These are phyloP conservation scores for Bruguiera gymnorhiza DNA, from an alignment of 345 rosid species.

Conservation along the genomic window DNA sequence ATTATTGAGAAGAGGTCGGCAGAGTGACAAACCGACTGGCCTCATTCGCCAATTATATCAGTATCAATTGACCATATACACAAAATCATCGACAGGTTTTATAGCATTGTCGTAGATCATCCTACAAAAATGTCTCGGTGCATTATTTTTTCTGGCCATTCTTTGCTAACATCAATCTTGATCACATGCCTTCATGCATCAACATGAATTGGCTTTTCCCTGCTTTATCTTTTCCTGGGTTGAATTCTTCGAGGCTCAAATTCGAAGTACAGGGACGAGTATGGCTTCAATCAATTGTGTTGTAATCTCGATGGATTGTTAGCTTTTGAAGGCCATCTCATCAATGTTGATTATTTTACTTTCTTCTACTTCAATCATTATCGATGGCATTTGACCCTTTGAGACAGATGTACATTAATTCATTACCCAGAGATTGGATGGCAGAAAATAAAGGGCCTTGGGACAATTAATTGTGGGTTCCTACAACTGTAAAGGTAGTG, in stretches of 20 bases:
- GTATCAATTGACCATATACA: not conserved
- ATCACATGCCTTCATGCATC: not conserved
- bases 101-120: not conserved
- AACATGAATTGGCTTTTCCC: too few relatives aligned
- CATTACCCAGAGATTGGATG: too few relatives aligned
- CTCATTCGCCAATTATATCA: too few relatives aligned
- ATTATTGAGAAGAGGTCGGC: too few relatives aligned
- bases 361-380: not conserved
- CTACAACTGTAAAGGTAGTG: conserved; percentile 16
- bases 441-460: not conserved
- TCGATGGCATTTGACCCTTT: not conserved
- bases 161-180: not conserved
- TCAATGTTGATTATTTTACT: not conserved
- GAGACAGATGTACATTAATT: not conserved
- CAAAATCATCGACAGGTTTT: not conserved
- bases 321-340: not conserved
- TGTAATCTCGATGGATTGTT: too few relatives aligned
- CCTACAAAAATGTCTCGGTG: not conserved
- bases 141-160: not conserved
- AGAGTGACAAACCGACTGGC: too few relatives aligned
- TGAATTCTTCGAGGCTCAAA: too few relatives aligned
- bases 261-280: too few relatives aligned
- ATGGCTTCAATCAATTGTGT: too few relatives aligned
- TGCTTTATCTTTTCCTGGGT: too few relatives aligned
- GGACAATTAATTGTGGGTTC: conserved; percentile 14